phyloP scores from a whole-genome alignment of 371 early-diverging fungal genomes.

The Scutellospora calospora region DNA sequence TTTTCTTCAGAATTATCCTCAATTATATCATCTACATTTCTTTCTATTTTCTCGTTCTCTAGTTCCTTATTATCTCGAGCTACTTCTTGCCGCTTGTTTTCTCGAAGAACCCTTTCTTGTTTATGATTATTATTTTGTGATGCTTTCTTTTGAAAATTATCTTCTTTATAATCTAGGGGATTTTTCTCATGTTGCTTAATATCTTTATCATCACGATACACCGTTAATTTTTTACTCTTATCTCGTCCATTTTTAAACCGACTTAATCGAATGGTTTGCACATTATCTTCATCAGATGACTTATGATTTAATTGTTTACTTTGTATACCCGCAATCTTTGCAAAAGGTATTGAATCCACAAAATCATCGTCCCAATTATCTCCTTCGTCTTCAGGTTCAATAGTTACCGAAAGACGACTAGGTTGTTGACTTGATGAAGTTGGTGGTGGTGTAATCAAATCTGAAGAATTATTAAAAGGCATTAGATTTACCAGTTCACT shows the following conservation, averaged over 20 bases:
- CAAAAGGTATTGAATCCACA: constrained; percentile 48
- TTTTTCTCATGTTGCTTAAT: not conserved
- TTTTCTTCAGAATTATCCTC: constrained; percentile 42
- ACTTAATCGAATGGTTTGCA: constrained; percentile 30
- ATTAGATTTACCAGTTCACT: not conserved
- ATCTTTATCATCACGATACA: not conserved
- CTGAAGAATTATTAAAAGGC: not conserved
- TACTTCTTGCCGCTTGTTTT: not conserved
- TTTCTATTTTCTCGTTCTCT: not conserved
- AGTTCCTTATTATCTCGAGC: not conserved
- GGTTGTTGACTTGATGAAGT: not conserved
- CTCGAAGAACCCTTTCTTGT: not conserved
- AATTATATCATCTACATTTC: constrained; percentile 19
- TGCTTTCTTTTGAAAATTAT: too few species aligned
- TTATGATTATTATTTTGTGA: not conserved
- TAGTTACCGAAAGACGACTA: constrained; percentile 9
- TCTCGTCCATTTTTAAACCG: constrained; percentile 3
- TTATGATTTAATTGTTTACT: constrained; percentile 46
- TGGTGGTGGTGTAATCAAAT: constrained; percentile 10
- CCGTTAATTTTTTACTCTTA: not conserved
- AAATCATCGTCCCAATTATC: constrained; percentile 61
- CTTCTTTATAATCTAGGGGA: too few species aligned
- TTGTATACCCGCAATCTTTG: constrained; percentile 50
- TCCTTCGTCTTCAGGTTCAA: constrained; percentile 49
- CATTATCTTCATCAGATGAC: constrained; percentile 46